Conservation (phyloP, 1,284 basidiomycete genomes). For the Malassezia globosa region DNA sequence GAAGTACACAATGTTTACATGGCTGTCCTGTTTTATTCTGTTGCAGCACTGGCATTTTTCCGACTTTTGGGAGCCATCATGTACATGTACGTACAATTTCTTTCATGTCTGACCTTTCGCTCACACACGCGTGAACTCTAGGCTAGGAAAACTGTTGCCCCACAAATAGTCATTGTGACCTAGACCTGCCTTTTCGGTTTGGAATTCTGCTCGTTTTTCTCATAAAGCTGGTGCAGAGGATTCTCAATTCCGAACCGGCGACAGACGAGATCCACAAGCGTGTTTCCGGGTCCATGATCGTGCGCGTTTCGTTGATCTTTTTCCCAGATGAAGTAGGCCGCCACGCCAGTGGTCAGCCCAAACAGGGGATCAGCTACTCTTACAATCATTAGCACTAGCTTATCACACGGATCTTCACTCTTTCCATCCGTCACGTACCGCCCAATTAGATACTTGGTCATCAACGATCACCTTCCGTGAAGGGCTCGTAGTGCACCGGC, state of each 20-base stretch:
- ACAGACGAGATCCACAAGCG: conserved; percentile 25
- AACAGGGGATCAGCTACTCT: conserved; percentile 35
- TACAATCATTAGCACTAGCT: no score
- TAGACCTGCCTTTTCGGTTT: not conserved
- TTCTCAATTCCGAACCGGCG: conserved; percentile 16
- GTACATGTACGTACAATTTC: conserved; percentile 15
- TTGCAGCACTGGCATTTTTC: conserved; percentile 34
- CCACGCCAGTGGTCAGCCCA: conserved; percentile 34
- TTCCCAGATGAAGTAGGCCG: conserved; percentile 43
- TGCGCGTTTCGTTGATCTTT: conserved; percentile 31
- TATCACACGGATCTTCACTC: no score
- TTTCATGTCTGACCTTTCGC: not conserved
- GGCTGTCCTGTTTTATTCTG: conserved; percentile 38
- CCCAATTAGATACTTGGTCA: conserved; percentile 21
- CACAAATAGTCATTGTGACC: not conserved
- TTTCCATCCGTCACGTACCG: conserved; percentile 16
- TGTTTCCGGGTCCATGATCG: conserved; percentile 27
- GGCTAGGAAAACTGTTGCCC: no score
- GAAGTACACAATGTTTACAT: conserved; percentile 33
- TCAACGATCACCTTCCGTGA: conserved; percentile 5
- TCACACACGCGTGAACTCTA: not conserved
- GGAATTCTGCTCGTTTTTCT: no score
- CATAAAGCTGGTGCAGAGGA: not conserved
- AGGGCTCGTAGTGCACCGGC: no score
- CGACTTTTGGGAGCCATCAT: conserved; percentile 27